Evolutionary conservation across 148 eudicot species (phyloP), one percentile per base, ranked within the genome.

Genomic region (Selenicereus undatus): DNA sequence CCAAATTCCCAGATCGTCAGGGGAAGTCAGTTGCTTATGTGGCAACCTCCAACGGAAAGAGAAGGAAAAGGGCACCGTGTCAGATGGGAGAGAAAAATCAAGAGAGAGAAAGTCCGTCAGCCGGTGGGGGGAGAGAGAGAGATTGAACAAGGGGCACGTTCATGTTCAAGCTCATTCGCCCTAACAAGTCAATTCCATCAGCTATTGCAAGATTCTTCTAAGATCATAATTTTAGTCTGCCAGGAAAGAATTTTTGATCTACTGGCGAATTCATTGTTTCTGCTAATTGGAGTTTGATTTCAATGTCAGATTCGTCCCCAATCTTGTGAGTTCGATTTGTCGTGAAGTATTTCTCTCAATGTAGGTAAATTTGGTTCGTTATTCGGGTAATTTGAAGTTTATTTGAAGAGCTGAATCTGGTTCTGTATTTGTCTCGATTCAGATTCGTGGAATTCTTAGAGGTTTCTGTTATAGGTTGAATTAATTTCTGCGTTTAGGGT

Each of bases 1-100:
- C 71, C 71, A 66, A 66, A 66, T 27, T 8, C 11, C 35, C 11
- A 66, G 71, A 26, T 26, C 10, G 11, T 66, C 35, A 66, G 71
- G 71, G 27, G 71, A 32, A 75, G 79, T 76, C 69, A 71, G 80
- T 76, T 78, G 76, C 83, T 72, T 76, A 80, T 42, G 83, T 84
- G 83, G 80, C 86, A 77, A 8, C 5, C 7, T 52, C 65, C 35
- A 79, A 75, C 60, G 42, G 39, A 52, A 77, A 64, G 35, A 12
- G 39, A 68, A 65, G 39, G 29, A 30, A 75, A 17, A 51, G 29
- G 20, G 21, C 79, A 22, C 42, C 68, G 50, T 60, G 20, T 50
- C 68, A 76, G 43, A 76, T 7, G 68, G 50, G 77, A 75, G 64
- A 75, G 77, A 75, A 56, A 75, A 32, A 14, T 12, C 22, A 56